A percentile compares a stretch with the other conserved stretches of the same genome.
Conservation (phyloP, 2,329 filamentous ascomycete genomes). For the Rutstroemia sp. region DNA sequence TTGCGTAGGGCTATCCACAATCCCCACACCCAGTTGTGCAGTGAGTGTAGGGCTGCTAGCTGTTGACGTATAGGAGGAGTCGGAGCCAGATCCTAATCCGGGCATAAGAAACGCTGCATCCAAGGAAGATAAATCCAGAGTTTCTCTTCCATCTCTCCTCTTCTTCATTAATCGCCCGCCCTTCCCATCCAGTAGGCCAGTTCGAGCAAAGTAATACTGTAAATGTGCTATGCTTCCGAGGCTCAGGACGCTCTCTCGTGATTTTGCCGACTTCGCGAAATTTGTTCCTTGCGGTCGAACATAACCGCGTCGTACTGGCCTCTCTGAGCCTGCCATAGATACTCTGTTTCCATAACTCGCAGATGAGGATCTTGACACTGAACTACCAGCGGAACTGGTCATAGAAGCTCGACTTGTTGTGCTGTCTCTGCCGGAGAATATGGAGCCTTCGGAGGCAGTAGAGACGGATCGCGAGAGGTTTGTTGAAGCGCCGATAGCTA, state of each 20-base stretch:
- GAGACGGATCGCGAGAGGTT: slow-evolving; percentile 59
- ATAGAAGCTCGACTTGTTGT: slow-evolving; percentile 47
- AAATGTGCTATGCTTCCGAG: slow-evolving; percentile 94
- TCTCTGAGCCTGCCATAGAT: slow-evolving; percentile 35
- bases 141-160: slow-evolving; percentile 43
- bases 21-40: slow-evolving; percentile 29
- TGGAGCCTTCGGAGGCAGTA: slow-evolving; percentile 41
- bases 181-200: slow-evolving; percentile 87
- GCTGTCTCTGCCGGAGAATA: slow-evolving; percentile 36
- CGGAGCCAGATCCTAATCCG: slow-evolving; percentile 41
- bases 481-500: slow-evolving; percentile 52
- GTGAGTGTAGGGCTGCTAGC: slow-evolving; percentile 50
- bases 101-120: slow-evolving; percentile 38
- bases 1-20: slow-evolving; percentile 33
- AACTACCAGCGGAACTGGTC: slow-evolving; percentile 41
- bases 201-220: slow-evolving; percentile 97
- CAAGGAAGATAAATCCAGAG: slow-evolving; percentile 50
- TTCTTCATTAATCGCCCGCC: slow-evolving; percentile 77
- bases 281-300: slow-evolving; percentile 36
- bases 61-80: slow-evolving; percentile 54
- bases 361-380: slow-evolving; percentile 55
- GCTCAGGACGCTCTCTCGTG: slow-evolving; percentile 91
- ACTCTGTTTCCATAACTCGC: slow-evolving; percentile 42
- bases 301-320: slow-evolving; percentile 33
- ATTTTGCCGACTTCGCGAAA: slow-evolving; percentile 84